Evolutionary conservation across 2,329 filamentous ascomycete species (phyloP).

Genomic region (Venturia nashicola): DNA sequence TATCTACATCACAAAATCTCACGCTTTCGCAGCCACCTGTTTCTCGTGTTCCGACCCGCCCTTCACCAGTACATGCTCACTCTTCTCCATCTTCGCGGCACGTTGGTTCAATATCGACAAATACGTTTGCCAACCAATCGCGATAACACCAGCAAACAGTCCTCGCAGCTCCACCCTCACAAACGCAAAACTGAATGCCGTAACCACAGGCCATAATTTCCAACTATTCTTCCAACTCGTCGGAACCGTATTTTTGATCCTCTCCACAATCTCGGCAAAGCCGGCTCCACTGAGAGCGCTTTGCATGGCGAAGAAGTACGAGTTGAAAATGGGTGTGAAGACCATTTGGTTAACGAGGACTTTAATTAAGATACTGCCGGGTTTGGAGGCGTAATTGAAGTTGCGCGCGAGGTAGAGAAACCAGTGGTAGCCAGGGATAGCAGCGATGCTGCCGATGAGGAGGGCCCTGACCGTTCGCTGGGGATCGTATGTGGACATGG

Average conservation of each 20-base stretch:
- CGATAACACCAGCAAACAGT: constrained; percentile 63
- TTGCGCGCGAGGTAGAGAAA: constrained; percentile 61
- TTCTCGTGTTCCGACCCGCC: neutral
- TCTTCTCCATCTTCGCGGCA: constrained; percentile 41
- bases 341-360: constrained; percentile 66
- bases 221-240: constrained; percentile 64
- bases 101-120: constrained; percentile 65
- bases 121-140: constrained; percentile 89
- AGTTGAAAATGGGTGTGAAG: constrained; percentile 58
- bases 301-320: constrained; percentile 41
- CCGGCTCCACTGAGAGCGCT: constrained; percentile 45
- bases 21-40: neutral
- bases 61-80: neutral
- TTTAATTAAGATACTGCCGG: constrained; percentile 61
- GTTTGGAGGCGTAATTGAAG: constrained; percentile 73
- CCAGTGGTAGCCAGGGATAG: constrained; percentile 76
- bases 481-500: constrained; percentile 45
- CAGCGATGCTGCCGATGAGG: constrained; percentile 57
- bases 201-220: constrained; percentile 82
- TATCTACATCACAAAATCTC: neutral
- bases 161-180: constrained; percentile 67
- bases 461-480: constrained; percentile 58
- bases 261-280: constrained; percentile 51
- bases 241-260: constrained; percentile 65
- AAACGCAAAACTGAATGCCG: constrained; percentile 78